These are phyloP conservation scores for Trifolium dubium DNA, from an alignment of 306 rosid species.

Conservation along the genomic window DNA sequence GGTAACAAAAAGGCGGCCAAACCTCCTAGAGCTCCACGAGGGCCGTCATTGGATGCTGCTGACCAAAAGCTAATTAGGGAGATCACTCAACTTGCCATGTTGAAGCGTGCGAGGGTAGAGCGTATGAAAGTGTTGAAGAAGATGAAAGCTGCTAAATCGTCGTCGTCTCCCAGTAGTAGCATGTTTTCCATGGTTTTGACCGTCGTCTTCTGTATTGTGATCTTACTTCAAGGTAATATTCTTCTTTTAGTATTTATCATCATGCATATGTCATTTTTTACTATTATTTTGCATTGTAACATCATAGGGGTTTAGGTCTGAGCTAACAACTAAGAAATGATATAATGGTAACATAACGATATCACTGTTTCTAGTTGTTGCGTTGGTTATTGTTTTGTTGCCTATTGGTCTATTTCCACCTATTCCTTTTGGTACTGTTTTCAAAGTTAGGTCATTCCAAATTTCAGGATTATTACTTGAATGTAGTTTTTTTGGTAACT, in stretches of 20 bases:
- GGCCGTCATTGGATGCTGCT: conserved; percentile 82
- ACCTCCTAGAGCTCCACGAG: conserved; percentile 96
- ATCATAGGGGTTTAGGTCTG: not conserved
- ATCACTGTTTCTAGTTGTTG: conserved; percentile 19
- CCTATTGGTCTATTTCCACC: too few species aligned
- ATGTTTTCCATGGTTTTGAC: conserved; percentile 73
- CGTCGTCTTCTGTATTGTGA: conserved; percentile 75
- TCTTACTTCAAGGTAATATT: conserved; percentile 76
- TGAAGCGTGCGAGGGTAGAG: conserved; percentile 82
- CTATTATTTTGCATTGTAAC: not conserved
- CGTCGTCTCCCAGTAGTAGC: conserved; percentile 58
- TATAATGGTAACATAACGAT: not conserved
- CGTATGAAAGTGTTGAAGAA: conserved; percentile 81
- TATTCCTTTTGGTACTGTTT: too few species aligned
- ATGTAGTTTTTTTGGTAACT: too few species aligned
- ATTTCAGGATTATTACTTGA: not conserved
- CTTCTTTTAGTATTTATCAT: conserved; percentile 6
- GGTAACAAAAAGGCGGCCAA: conserved; percentile 72
- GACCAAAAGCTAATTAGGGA: conserved; percentile 82
- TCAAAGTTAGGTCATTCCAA: too few species aligned
- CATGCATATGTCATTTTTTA: conserved; percentile 10
- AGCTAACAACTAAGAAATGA: conserved; percentile 33
- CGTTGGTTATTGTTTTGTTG: conserved; percentile 25
- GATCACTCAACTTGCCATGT: conserved; percentile 76
- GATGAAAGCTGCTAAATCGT: conserved; percentile 68